A percentile compares a stretch with the other conserved stretches of the same genome.
These are phyloP conservation scores for Cercospora zeae-maydis DNA, from an alignment of 2,329 filamentous ascomycete species.

Conservation along the genomic window DNA sequence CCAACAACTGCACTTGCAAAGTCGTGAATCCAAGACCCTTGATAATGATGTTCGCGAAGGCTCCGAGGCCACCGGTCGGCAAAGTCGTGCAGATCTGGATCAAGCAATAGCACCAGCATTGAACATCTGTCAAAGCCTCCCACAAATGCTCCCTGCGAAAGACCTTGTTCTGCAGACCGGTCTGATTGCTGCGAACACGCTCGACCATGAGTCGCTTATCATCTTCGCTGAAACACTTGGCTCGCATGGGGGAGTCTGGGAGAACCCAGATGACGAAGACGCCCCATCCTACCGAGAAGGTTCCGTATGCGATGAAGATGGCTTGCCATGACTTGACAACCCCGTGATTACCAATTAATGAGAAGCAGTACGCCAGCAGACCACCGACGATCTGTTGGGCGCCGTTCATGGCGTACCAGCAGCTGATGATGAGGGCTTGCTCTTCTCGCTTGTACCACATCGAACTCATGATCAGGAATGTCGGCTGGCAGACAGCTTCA, in stretches of 20 bases:
- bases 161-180: slow-evolving; percentile 46
- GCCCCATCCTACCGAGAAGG: slow-evolving; percentile 61
- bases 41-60: slow-evolving; percentile 73
- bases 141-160: slow-evolving; percentile 54
- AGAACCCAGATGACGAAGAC: slow-evolving; percentile 62
- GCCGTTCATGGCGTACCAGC: slow-evolving; percentile 52
- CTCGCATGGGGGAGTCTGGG: slow-evolving; percentile 68
- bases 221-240: slow-evolving; percentile 64
- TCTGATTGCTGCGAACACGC: slow-evolving; percentile 46
- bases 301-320: slow-evolving; percentile 65
- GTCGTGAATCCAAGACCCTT: slow-evolving; percentile 62
- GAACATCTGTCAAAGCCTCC: slow-evolving; percentile 61
- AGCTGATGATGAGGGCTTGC: slow-evolving; percentile 63
- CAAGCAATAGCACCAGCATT: slow-evolving; percentile 43
- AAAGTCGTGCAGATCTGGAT: slow-evolving; percentile 70
- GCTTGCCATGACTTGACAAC: slow-evolving; percentile 57
- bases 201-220: slow-evolving; percentile 54
- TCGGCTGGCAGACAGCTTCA: slow-evolving; percentile 66
- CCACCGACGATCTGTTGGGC: slow-evolving; percentile 68
- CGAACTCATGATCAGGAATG: slow-evolving; percentile 62
- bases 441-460: slow-evolving; percentile 71
- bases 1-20: slow-evolving; percentile 67
- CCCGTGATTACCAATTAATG: slow-evolving; percentile 30
- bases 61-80: slow-evolving; percentile 68
- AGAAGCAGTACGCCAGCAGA: slow-evolving; percentile 57